phyloP scores from a whole-genome alignment of 148 eudicot species.

The Salicornia ramosissima region DNA sequence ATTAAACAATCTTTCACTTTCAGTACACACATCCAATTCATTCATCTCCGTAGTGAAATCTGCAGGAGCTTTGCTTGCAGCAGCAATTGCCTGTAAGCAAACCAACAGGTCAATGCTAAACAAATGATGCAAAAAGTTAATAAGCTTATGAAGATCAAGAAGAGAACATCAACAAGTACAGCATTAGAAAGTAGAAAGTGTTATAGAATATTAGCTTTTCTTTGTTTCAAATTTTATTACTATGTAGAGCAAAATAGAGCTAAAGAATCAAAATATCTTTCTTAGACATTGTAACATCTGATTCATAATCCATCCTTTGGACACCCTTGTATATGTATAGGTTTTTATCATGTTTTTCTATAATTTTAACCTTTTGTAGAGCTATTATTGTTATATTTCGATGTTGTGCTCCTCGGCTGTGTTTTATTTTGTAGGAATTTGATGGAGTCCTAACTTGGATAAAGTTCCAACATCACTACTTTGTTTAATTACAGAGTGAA shows the following conservation, averaged over 20 bases:
- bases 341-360: too few relatives aligned
- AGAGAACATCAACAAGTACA: background rate
- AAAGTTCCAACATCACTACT: too few relatives aligned
- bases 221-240: background rate
- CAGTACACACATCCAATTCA: slow-evolving; percentile 51
- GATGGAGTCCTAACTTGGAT: too few relatives aligned
- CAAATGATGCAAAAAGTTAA: background rate
- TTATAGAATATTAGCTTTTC: too few relatives aligned
- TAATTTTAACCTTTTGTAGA: too few relatives aligned
- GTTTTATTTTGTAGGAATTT: too few relatives aligned
- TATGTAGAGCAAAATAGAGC: background rate
- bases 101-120: slow-evolving; percentile 7
- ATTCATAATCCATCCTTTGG: background rate
- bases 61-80: slow-evolving; percentile 57
- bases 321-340: too few relatives aligned
- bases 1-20: slow-evolving; percentile 41
- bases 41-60: slow-evolving; percentile 35
- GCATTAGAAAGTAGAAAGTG: background rate
- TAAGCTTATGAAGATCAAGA: background rate
- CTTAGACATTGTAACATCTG: background rate
- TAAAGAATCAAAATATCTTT: background rate
- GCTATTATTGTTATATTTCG: too few relatives aligned
- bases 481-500: too few relatives aligned
- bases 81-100: slow-evolving; percentile 58
- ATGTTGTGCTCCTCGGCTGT: too few relatives aligned